A percentile compares a stretch with the other conserved stretches of the same genome.
Evolutionary conservation across 805 yeast genomes (phyloP).

Genomic region (Saccharomycodes ludwigii): DNA sequence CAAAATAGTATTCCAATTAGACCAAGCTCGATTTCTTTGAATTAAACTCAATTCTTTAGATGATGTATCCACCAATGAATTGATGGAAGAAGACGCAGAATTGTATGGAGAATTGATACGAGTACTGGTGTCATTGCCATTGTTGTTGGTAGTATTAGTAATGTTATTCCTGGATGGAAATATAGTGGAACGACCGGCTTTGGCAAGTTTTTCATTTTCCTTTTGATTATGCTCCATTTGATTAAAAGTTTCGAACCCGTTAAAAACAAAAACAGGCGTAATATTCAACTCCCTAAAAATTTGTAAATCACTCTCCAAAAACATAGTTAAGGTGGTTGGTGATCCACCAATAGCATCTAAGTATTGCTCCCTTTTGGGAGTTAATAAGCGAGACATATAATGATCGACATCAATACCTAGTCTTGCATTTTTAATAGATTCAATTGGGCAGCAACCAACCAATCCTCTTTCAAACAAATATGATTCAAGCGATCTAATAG

Average conservation of each 20-base stretch:
- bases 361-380: constrained; percentile 53
- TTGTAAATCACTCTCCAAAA: constrained; percentile 49
- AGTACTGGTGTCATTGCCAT: constrained; percentile 6
- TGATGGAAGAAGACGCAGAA: constrained; percentile 9
- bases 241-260: constrained; percentile 42
- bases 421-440: constrained; percentile 49
- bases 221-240: constrained; percentile 15
- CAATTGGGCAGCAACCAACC: constrained; percentile 49
- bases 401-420: constrained; percentile 80
- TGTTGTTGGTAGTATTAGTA: no score
- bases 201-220: constrained; percentile 22
- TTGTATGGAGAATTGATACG: constrained; percentile 6
- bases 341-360: constrained; percentile 73
- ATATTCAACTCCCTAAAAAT: constrained; percentile 48
- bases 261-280: constrained; percentile 70
- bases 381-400: constrained; percentile 50
- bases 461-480: constrained; percentile 56
- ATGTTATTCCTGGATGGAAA: no score
- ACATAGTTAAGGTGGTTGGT: constrained; percentile 47
- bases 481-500: constrained; percentile 51
- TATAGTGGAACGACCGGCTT: no score
- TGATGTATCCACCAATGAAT: constrained; percentile 10
- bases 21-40: constrained; percentile 39
- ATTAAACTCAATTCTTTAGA: constrained; percentile 24
- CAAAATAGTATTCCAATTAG: constrained; percentile 24